A percentile compares a stretch with the other conserved stretches of the same genome.
phyloP scores from a whole-genome alignment of 345 rosid species.

The Salix koriyanagi region DNA sequence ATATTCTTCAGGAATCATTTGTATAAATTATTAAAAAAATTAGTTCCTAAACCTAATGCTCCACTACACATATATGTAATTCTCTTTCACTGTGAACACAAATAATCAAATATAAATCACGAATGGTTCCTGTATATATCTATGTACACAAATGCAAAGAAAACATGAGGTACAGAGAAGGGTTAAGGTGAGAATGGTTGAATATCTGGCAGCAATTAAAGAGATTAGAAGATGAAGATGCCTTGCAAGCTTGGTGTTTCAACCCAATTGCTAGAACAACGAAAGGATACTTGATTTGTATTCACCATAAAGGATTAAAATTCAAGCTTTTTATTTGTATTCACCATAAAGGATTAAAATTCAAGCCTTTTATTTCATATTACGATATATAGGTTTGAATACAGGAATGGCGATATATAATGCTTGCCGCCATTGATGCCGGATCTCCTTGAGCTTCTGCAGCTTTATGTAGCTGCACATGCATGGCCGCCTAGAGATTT shows the following conservation, averaged over 20 bases:
- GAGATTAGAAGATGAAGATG: conserved; percentile 28
- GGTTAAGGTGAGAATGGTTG: conserved; percentile 29
- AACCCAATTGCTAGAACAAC: conserved; percentile 25
- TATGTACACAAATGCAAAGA: conserved; percentile 33
- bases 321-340: not conserved
- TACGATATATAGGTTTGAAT: not conserved
- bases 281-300: not conserved
- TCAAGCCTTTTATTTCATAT: not conserved
- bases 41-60: too few species aligned
- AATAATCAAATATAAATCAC: too few species aligned
- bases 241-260: conserved; percentile 36
- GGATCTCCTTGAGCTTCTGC: conserved; percentile 38
- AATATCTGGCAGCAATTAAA: conserved; percentile 20
- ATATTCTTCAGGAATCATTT: too few species aligned
- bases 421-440: conserved; percentile 23
- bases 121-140: not conserved
- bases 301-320: not conserved
- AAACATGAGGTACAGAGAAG: conserved; percentile 39
- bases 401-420: not conserved
- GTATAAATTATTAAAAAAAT: too few species aligned
- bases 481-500: conserved; percentile 16
- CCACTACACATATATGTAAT: too few species aligned
- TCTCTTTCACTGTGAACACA: too few species aligned
- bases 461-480: conserved; percentile 21
- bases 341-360: not conserved